Conservation (phyloP, 2,329 filamentous ascomycete species). For the Aspergillus japonicus region DNA sequence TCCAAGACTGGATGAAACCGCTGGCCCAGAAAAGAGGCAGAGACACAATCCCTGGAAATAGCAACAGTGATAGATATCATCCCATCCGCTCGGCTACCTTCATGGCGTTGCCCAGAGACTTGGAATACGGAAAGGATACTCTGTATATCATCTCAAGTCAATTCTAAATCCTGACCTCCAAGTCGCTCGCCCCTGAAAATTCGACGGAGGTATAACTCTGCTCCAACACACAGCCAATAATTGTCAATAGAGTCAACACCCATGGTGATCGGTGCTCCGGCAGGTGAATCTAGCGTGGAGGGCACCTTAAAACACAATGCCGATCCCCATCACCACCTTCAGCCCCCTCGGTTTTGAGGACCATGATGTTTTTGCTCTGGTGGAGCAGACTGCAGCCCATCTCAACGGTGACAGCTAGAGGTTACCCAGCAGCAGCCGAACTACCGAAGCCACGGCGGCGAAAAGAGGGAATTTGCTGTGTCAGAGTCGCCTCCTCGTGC, state of each 20-base stretch:
- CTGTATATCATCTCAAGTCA: too few relatives aligned
- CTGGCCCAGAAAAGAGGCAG: not conserved
- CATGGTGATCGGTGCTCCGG: not conserved
- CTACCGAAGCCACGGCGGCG: not conserved
- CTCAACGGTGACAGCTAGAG: not conserved
- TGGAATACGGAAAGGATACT: too few relatives aligned
- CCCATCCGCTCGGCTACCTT: too few relatives aligned
- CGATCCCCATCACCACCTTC: not conserved
- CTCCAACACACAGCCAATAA: not conserved
- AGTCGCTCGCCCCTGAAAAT: not conserved
- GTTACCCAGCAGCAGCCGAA: not conserved
- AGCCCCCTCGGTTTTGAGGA: too few relatives aligned
- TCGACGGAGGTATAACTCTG: not conserved
- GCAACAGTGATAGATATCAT: not conserved
- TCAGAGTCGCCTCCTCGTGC: too few relatives aligned
- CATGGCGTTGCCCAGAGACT: too few relatives aligned
- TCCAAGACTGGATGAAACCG: not conserved
- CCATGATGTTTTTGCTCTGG: not conserved
- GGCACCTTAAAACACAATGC: not conserved
- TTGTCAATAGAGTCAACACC: slow-evolving; percentile 5
- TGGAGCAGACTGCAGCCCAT: not conserved
- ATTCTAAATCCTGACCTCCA: too few relatives aligned
- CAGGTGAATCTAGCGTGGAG: not conserved
- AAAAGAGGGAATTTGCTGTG: not conserved
- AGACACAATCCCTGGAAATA: not conserved